phyloP scores from a whole-genome alignment of 177 flowering plant genomes.

The Vitis hybrid region DNA sequence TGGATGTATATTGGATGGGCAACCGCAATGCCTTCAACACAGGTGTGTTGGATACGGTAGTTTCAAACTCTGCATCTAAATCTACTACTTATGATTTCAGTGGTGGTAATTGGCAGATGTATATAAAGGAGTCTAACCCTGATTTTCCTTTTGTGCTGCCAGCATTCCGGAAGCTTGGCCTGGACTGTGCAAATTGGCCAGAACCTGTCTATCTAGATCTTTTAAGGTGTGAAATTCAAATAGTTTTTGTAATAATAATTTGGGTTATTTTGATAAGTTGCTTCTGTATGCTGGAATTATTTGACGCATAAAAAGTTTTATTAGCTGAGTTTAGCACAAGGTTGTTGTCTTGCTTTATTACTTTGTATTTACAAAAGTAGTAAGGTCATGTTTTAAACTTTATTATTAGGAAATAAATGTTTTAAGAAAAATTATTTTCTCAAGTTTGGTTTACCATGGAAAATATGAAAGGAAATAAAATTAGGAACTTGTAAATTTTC shows the following conservation, averaged over 20 bases:
- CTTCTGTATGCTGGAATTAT: neutral
- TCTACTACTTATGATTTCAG: neutral
- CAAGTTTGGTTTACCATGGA: too few relatives aligned
- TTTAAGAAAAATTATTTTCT: neutral
- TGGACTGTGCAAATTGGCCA: constrained; percentile 96
- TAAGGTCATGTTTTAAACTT: neutral
- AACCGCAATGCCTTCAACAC: constrained; percentile 81
- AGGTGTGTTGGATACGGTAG: constrained; percentile 45
- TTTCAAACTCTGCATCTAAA: neutral
- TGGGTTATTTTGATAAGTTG: neutral
- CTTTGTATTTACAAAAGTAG: neutral
- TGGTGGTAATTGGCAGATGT: neutral
- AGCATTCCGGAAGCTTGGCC: constrained; percentile 88
- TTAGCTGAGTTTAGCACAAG: neutral
- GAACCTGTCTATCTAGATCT: constrained; percentile 89
- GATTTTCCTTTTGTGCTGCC: constrained; percentile 11
- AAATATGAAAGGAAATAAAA: neutral
- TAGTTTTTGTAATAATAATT: neutral
- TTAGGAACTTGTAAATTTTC: too few relatives aligned
- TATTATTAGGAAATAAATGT: neutral
- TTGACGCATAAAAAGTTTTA: neutral
- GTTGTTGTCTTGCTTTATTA: neutral
- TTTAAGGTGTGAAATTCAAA: constrained; percentile 50
- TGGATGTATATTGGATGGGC: constrained; percentile 73
- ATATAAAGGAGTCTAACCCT: neutral